Percentiles rank a stretch among this genome's conserved stretches.
Conservation (phyloP, 2,329 filamentous ascomycete species). For the Trichocomaceae sp. region DNA sequence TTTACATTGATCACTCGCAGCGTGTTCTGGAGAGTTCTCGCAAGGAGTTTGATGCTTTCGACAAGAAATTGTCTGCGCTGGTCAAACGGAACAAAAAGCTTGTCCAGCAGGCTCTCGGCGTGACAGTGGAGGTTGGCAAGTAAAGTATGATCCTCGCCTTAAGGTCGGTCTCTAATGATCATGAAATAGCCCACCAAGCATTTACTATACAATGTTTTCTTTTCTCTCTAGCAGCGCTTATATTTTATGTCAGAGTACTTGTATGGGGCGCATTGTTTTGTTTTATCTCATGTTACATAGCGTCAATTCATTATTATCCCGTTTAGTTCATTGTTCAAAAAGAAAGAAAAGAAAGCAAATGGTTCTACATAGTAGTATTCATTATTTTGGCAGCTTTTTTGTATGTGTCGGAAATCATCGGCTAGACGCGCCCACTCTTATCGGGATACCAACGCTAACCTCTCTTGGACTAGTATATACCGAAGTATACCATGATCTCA, state of each 20-base stretch:
- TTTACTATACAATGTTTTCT: background rate
- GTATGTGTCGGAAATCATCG: background rate
- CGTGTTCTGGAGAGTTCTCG: conserved; percentile 67
- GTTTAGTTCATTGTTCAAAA: background rate
- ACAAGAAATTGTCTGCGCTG: conserved; percentile 38
- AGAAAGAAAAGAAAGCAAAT: too few relatives aligned
- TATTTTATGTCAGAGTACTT: background rate
- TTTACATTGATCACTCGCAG: conserved; percentile 35
- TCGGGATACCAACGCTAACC: background rate
- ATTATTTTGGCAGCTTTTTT: too few relatives aligned
- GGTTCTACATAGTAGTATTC: too few relatives aligned
- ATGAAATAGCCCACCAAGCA: background rate
- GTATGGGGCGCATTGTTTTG: background rate
- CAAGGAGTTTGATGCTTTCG: conserved; percentile 54
- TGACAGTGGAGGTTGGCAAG: conserved; percentile 20
- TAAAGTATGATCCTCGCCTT: background rate
- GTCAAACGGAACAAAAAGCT: conserved; percentile 40
- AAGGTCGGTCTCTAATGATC: background rate
- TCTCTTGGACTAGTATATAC: background rate
- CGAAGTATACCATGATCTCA: background rate
- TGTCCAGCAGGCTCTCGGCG: conserved; percentile 34
- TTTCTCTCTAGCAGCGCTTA: too few relatives aligned
- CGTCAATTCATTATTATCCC: background rate
- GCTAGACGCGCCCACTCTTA: background rate
- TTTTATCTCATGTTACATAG: background rate